phyloP scores from a whole-genome alignment of 2,329 filamentous ascomycete genomes.

The Fusarium albosuccineum region DNA sequence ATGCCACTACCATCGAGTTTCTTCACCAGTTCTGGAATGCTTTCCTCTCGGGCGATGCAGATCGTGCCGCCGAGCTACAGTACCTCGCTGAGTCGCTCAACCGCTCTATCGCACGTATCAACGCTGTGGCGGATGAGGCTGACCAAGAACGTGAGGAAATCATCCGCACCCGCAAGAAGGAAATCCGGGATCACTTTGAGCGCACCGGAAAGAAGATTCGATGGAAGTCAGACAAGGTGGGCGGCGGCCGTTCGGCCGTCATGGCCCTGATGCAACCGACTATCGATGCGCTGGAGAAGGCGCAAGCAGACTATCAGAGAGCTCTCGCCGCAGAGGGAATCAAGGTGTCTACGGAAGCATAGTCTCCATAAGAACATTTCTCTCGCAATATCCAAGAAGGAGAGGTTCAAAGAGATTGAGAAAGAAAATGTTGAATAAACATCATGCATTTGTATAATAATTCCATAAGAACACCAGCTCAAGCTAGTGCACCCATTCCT shows the following conservation, averaged over 20 bases:
- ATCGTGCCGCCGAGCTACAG: conserved; percentile 82
- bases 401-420: no score
- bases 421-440: neutral
- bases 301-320: conserved; percentile 77
- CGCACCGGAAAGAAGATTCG: conserved; percentile 80
- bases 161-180: conserved; percentile 75
- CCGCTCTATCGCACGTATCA: conserved; percentile 82
- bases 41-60: conserved; percentile 88
- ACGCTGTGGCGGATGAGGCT: conserved; percentile 82
- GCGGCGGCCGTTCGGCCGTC: conserved; percentile 82
- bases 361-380: neutral
- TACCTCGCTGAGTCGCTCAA: conserved; percentile 86
- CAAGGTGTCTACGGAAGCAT: conserved; percentile 60
- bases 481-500: neutral
- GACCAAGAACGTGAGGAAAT: conserved; percentile 78
- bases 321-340: conserved; percentile 75
- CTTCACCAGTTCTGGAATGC: conserved; percentile 97
- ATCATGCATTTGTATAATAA: neutral
- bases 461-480: neutral
- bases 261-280: conserved; percentile 82
- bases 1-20: conserved; percentile 95
- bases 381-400: neutral
- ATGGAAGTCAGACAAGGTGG: conserved; percentile 75
- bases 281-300: conserved; percentile 76
- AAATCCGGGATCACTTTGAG: conserved; percentile 78